Evolutionary conservation across 352 stramenopile species (phyloP).

Genomic region (Phytopythium kandeliae): DNA sequence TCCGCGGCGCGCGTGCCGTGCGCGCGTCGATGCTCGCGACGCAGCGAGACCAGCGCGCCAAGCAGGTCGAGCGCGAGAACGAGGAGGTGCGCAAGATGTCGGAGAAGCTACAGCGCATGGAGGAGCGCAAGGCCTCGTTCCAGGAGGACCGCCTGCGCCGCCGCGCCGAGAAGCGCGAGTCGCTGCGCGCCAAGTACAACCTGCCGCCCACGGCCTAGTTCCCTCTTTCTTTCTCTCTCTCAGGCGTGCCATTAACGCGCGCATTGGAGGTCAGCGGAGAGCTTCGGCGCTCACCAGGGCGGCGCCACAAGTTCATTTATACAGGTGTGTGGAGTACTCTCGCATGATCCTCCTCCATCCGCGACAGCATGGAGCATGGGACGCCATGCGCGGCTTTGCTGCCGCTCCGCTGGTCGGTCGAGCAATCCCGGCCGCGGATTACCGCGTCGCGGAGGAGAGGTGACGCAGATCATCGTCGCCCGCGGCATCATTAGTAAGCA

Average conservation of each 20-base stretch:
- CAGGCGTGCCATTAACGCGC: too few relatives aligned
- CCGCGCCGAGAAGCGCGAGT: conserved; percentile 52
- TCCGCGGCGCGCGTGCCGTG: conserved; percentile 39
- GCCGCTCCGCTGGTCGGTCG: neutral
- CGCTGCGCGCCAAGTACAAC: conserved; percentile 69
- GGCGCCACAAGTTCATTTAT: too few relatives aligned
- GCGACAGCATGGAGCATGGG: too few relatives aligned
- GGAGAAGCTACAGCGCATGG: conserved; percentile 38
- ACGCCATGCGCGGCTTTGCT: neutral
- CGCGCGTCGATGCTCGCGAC: conserved; percentile 31
- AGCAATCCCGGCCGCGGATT: conserved; percentile 3
- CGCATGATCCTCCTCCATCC: too few relatives aligned
- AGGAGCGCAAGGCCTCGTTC: conserved; percentile 60
- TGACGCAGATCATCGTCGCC: too few relatives aligned
- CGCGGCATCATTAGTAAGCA: too few relatives aligned
- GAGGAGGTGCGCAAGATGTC: conserved; percentile 50
- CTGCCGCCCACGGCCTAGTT: conserved; percentile 24
- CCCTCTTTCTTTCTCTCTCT: too few relatives aligned
- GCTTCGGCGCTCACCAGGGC: too few relatives aligned
- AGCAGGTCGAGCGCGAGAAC: conserved; percentile 53
- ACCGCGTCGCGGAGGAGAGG: too few relatives aligned
- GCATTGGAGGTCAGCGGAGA: too few relatives aligned
- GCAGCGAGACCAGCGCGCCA: conserved; percentile 48
- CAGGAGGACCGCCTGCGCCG: conserved; percentile 58
- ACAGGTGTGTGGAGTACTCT: too few relatives aligned